Conservation (phyloP, 2,329 filamentous ascomycete genomes). For the Fragosphaeria purpurea region DNA sequence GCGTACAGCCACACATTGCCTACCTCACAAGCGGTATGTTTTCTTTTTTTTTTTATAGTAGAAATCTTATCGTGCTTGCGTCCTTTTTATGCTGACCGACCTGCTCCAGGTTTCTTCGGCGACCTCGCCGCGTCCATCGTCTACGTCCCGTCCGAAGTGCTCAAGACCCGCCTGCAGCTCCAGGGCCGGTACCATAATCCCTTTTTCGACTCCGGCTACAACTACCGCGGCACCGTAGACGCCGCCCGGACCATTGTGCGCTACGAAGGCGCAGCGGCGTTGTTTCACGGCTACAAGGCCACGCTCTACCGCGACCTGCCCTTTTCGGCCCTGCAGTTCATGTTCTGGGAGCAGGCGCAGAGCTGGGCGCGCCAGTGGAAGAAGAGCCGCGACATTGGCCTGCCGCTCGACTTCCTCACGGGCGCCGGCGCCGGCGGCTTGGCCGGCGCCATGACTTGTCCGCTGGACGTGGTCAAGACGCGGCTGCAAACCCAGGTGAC, state of each 20-base stretch:
- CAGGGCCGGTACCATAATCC: conserved; percentile 95
- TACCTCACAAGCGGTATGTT: conserved; percentile 71
- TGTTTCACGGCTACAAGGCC: conserved; percentile 96
- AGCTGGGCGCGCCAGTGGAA: conserved; percentile 70
- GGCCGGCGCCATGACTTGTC: conserved; percentile 89
- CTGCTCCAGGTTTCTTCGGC: conserved; percentile 65
- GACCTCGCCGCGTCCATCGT: conserved; percentile 86
- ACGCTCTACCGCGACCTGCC: conserved; percentile 90
- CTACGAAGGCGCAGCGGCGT: conserved; percentile 69
- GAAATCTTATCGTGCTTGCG: too few species aligned
- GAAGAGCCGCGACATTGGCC: conserved; percentile 72
- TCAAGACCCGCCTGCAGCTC: conserved; percentile 93
- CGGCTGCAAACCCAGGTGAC: conserved; percentile 81
- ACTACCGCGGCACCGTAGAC: conserved; percentile 79
- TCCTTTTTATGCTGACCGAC: background rate
- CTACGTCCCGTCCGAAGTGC: conserved; percentile 93
- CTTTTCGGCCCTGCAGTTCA: conserved; percentile 93
- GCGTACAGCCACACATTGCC: conserved; percentile 70
- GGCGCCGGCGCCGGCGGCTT: conserved; percentile 84
- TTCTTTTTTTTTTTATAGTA: background rate
- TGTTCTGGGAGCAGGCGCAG: conserved; percentile 94
- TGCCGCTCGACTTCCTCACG: conserved; percentile 76
- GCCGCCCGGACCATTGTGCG: conserved; percentile 77
- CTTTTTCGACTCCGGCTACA: conserved; percentile 87
- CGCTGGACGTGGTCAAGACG: conserved; percentile 95